Base-by-base conservation (phyloP, 2,329 filamentous ascomycete species). In the Talaromyces atroroseus region DNA sequence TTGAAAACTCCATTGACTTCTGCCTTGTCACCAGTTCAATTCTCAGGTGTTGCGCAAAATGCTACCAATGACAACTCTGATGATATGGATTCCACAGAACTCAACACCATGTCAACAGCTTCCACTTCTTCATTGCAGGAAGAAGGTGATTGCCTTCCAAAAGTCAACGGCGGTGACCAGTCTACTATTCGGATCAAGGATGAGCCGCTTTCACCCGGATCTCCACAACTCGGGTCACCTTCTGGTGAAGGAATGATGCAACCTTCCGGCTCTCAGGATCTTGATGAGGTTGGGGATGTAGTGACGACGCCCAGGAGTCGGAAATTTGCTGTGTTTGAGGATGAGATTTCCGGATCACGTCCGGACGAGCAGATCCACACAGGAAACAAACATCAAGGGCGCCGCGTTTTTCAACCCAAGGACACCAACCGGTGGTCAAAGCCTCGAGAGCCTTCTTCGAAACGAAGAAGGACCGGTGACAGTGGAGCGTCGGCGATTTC, bases 241-340 rank as follows among this genome's bases (percentile, higher is more conserved):
- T 32, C 59, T 8, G 54, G 52, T 26, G 44, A 47, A 21, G 61
- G 57, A 21, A 48, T 56, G 48, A 48, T 56, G 48, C 61, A 58
- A 47, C 72, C 76, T 0, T 74, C 80, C 42, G 83, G 84, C 52
- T 87, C 82, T 54, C 75, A 87, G 51, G 84, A 88, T 64, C 73
- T 87, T 11, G 80, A 84, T 63, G 75, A 78, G 44, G 70, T 76
- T 52, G 78, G 76, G 7, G 68, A 67, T 32, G 59, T 54, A 44
- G 66, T 73, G 18, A 62, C 70, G 48, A 71, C 78, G 63, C 66
- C 74, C 52, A 82, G 76, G 12, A 74, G 71, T 57, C 61, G 59
- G 16, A 18, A 49, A n/a, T 47, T 54, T 29, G 32, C 51, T 18
- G 53, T 56, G 34, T 49, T 46, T 45, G 21, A 29, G 34, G 54